Conservation (phyloP, 345 rosid species). For the Citrus sinensis region DNA sequence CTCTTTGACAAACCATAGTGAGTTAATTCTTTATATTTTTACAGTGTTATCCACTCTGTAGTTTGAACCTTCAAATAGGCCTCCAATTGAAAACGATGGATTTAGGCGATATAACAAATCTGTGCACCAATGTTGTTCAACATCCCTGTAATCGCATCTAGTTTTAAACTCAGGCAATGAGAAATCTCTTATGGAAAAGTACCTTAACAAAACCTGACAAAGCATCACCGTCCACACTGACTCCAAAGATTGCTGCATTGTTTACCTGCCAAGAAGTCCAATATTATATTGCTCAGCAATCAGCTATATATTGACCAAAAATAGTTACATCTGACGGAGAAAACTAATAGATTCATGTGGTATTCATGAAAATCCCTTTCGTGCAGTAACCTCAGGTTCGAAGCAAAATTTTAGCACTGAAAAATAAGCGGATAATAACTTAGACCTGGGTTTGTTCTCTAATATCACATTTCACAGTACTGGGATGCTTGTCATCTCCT, state of each 20-base stretch:
- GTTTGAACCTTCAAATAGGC: neutral
- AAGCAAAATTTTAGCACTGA: neutral
- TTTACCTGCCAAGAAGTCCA: constrained; percentile 34
- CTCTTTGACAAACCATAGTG: neutral
- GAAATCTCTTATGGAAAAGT: neutral
- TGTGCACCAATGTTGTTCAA: neutral
- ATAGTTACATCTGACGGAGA: neutral
- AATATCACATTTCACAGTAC: neutral
- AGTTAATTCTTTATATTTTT: neutral
- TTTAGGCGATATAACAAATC: neutral
- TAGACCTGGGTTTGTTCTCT: neutral
- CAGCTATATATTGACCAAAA: neutral
- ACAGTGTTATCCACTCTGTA: neutral
- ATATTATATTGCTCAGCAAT: neutral
- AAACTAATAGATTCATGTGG: no score
- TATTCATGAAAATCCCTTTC: neutral
- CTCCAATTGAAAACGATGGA: neutral
- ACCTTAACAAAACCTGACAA: constrained; percentile 16
- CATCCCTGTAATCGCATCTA: no score
- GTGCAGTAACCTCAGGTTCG: neutral
- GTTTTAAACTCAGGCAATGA: neutral
- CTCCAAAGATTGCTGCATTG: constrained; percentile 46
- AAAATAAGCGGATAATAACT: neutral
- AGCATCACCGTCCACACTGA: constrained; percentile 15
- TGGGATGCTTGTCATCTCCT: neutral